Evolutionary conservation across 1,284 basidiomycete species (phyloP), one percentile per base, ranked within the genome.

Genomic region (Cutaneotrichosporon sp.): DNA sequence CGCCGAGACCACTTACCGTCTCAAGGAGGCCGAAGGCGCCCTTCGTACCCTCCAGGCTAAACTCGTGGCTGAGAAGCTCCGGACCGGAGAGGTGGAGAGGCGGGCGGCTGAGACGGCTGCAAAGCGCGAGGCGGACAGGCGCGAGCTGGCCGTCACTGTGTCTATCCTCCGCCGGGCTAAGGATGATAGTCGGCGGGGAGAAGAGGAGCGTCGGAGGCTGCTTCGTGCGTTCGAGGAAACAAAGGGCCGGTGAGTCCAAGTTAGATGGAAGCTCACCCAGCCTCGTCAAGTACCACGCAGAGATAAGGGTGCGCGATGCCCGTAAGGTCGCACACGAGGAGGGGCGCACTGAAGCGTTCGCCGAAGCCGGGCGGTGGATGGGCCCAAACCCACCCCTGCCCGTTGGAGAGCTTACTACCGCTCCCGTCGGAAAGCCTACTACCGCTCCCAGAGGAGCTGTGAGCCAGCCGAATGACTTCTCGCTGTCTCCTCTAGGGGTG

Each of bases 51-150:
- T 80, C 0, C 79, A 80, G 67, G 78, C 77, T 7, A 72, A 67
- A 36, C 65, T 80, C 31, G 78, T 80, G 22, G 74, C 77, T 10
- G 78, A 79, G 62, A 69, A 72, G 36, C 73, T 79, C 14, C 30
- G 6, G 70, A 77, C 52, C 1, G 56, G 58, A 51, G 42, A 36
- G 11, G 36, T 49, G 22, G 51, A 47, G 26, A 11, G 21, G 26
- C 21, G 16, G 0, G 42, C 42, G 16, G 42, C 42, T 8, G 42
- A 46, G 11, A n/a, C 18, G 7, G 42, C 42, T 2, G 42, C 42
- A 16, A 46, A 46, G 42, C 42, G 63, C 68, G 47, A 38, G 21
- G 32, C 32, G n/a, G 76, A 76, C 51, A 70, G 74, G 59, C 67
- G 70, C 22, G 78, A 81, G 63, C 70, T 79, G 59, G 72, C 72